phyloP scores from a whole-genome alignment of 352 stramenopile species.

The Peronospora tabacina region DNA sequence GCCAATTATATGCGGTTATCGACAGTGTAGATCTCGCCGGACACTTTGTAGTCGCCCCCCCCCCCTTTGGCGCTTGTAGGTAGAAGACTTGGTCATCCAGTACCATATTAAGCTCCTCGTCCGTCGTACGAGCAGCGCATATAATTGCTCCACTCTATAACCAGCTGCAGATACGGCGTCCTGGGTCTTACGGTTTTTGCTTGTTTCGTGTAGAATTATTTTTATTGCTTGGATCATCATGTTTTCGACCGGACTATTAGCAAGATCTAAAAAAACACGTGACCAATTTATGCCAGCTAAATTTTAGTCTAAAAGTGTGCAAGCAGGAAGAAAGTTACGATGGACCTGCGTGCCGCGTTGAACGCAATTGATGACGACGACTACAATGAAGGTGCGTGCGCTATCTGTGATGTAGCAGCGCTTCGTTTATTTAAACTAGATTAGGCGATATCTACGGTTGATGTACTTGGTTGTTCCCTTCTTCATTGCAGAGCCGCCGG shows the following conservation, averaged over 20 bases:
- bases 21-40: constrained; percentile 56
- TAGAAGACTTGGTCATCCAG: constrained; percentile 53
- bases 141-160: constrained; percentile 44
- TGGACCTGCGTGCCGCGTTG: constrained; percentile 23
- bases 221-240: not conserved
- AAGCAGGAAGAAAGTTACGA: constrained; percentile 1
- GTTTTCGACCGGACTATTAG: not conserved
- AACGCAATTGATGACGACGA: constrained; percentile 24
- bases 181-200: no score
- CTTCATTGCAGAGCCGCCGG: constrained; percentile 10
- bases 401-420: not conserved
- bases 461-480: not conserved
- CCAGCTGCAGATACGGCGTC: constrained; percentile 16
- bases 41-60: constrained; percentile 33
- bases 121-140: constrained; percentile 30
- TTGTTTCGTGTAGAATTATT: no score
- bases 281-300: no score
- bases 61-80: constrained; percentile 28
- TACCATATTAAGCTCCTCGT: constrained; percentile 49
- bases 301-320: no score
- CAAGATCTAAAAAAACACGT: no score
- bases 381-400: constrained; percentile 15
- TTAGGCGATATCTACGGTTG: not conserved
- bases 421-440: not conserved
- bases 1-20: constrained; percentile 45